Base-by-base conservation (phyloP, 805 yeast species). In the Lipomyces yamadae region DNA sequence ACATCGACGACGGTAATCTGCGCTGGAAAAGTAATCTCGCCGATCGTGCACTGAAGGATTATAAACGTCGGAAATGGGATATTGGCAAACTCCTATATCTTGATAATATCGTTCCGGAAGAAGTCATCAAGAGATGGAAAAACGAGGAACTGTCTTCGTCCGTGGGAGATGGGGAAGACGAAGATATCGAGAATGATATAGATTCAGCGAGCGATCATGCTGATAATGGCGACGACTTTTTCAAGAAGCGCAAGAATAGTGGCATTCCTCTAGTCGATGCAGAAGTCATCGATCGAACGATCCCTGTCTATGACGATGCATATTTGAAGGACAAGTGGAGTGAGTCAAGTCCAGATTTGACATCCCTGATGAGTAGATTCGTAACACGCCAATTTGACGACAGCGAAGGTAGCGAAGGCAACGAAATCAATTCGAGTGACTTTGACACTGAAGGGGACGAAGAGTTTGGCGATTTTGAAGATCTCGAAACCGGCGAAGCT, bases 11-110 rank as follows among this genome's bases (percentile, higher is more conserved):
- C 5, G 73, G 71, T 10, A 75, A 70, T 56, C 61, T 72, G 39
- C 62, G 72, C 42, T 77, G 80, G 79, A 78, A 77, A 67, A 67
- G 68, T 13, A 73, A 73, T 54, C 73, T 78, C 30, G 69, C 75
- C n/a, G 72, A 61, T 10, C 81, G 89, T 52, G 97, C 97, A 0
- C 76, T 86, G 3, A 87, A 83, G 72, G 80, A 90, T 65, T 81
- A 84, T 68, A 84, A 88, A n/a, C 80, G 78, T 73, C 85, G 82
- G 78, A 81, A 80, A 66, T 91, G 96, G 93, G 91, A 94, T 76
- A 85, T 94, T 68, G 87, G 88, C 72, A 91, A 90, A 74, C 79
- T 94, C 64, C 80, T 95, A 3, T 94, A 95, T 77, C 83, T 90
- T 85, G 87, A 88, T 65, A 89, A 91, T 72, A 82, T 92, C 54